Evolutionary conservation across 495 filamentous ascomycete genomes (phyloP).

Genomic region (Xylaria palmicola): DNA sequence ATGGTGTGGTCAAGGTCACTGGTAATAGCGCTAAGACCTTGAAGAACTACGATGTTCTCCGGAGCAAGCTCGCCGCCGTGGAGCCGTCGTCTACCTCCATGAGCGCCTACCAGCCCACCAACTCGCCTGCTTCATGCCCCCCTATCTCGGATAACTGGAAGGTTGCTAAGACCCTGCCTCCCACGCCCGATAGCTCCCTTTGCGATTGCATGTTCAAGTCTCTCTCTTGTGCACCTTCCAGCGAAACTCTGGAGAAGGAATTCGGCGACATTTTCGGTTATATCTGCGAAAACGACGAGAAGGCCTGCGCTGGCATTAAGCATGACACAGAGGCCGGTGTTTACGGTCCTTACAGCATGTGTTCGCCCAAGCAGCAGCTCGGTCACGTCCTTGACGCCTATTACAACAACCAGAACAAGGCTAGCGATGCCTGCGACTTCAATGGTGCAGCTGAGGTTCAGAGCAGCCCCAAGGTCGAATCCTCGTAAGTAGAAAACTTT

Average conservation of each 20-base stretch:
- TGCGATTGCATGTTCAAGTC: conserved; percentile 80
- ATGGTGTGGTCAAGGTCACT: conserved; percentile 71
- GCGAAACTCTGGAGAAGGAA: conserved; percentile 46
- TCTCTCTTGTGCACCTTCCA: conserved; percentile 65
- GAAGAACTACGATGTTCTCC: conserved; percentile 73
- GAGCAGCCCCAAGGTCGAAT: conserved; percentile 26
- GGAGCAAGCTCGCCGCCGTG: conserved; percentile 64
- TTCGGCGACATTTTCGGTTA: conserved; percentile 67
- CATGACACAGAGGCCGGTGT: conserved; percentile 67
- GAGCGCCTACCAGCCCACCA: conserved; percentile 71
- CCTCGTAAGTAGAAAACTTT: conserved; percentile 16
- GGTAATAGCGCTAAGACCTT: conserved; percentile 59
- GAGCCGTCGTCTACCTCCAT: conserved; percentile 65
- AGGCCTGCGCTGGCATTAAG: conserved; percentile 66
- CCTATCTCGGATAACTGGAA: conserved; percentile 61
- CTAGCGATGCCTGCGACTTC: conserved; percentile 71
- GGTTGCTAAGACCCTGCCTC: conserved; percentile 70
- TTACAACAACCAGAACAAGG: conserved; percentile 62
- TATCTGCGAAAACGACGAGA: conserved; percentile 61
- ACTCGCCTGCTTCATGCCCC: conserved; percentile 76
- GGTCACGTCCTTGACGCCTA: conserved; percentile 80
- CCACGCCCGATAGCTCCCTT: conserved; percentile 68
- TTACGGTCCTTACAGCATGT: conserved; percentile 93
- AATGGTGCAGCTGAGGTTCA: conserved; percentile 60
- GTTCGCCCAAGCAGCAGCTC: conserved; percentile 72